Evolutionary conservation across 139 green algal species (phyloP), one percentile per base, ranked within the genome.

Genomic region (Chlorella sp.): DNA sequence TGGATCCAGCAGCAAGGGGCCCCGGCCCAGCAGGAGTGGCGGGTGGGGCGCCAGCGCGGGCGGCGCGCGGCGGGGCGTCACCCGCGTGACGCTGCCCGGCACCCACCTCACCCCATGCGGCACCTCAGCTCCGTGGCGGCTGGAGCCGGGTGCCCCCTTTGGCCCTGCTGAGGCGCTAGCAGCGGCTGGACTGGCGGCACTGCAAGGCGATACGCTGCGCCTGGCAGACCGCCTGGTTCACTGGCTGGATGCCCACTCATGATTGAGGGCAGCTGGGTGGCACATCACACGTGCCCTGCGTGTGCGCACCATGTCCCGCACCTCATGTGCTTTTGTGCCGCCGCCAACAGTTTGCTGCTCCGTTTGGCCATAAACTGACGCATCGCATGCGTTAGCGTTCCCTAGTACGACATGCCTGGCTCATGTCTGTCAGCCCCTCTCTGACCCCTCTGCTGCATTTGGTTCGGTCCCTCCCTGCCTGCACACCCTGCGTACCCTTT

Each of bases 101-200:
- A 87, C 23, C 34, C 82, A 86, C 16, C 34, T 86, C 17, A 86
- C 73, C 2, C 82, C 74, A 0, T 81, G 55, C 30, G 81, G 81
- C 39, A 32, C 30, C 9, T 32, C 39, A 1, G 2, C 51, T 0
- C 17, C 28, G 3, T 55, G 39, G 63, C 21, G 17, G 25, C 36
- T 65, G 57, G 30, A 23, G 16, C 81, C 68, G 0, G 81, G 68
- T 1, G 47, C n/a, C 0, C 26, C 55, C 26, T 86, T 86, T 81
- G 81, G 81, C 15, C 81, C 81, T 1, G 68, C 41, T 0, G 81
- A 81, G n/a, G 81, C 81, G 68, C 39, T 86, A 36, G 76, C 76
- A 13, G 23, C 28, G 60, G 81, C 76, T 25, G 76, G 36, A 0
- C 20, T 21, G 36, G 38, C 56, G 57, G 60, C 28, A 11, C 56